phyloP scores from a whole-genome alignment of 2,329 filamentous ascomycete genomes.

The Aspergillus glaucus region DNA sequence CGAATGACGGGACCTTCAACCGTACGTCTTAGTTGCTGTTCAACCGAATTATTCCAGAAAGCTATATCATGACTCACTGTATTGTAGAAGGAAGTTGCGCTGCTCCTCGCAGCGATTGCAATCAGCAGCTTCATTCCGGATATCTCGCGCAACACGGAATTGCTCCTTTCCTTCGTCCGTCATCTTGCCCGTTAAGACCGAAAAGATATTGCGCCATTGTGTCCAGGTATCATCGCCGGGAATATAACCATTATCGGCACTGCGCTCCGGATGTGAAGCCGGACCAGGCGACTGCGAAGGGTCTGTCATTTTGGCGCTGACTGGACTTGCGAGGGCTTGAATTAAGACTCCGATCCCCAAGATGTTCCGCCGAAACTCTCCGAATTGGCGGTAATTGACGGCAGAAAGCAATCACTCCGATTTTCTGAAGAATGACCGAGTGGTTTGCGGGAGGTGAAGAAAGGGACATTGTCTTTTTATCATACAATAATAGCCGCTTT shows the following conservation, averaged over 20 bases:
- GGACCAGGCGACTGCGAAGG: slow-evolving; percentile 16
- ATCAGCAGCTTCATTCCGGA: slow-evolving; percentile 68
- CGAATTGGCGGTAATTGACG: slow-evolving; percentile 22
- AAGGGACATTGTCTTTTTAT: neutral
- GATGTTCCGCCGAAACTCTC: slow-evolving; percentile 17
- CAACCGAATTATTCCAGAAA: neutral
- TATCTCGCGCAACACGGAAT: slow-evolving; percentile 73
- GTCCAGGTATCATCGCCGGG: slow-evolving; percentile 38
- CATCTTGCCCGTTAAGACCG: slow-evolving; percentile 68
- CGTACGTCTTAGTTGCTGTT: slow-evolving; percentile 1
- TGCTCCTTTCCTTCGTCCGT: slow-evolving; percentile 62
- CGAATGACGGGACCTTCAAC: slow-evolving; percentile 64
- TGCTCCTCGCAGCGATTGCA: slow-evolving; percentile 74
- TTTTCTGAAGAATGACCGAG: neutral
- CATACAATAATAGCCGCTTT: neutral
- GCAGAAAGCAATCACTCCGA: slow-evolving; percentile 22
- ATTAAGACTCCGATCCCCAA: slow-evolving; percentile 1
- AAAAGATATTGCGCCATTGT: slow-evolving; percentile 79
- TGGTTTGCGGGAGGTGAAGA: neutral
- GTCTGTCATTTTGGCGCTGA: slow-evolving; percentile 23
- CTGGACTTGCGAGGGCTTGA: neutral
- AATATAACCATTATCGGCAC: slow-evolving; percentile 30
- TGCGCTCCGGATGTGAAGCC: slow-evolving; percentile 13
- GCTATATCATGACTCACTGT: slow-evolving; percentile 46
- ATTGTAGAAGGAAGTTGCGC: slow-evolving; percentile 75